A percentile compares a stretch with the other conserved stretches of the same genome.
These are phyloP conservation scores for Rhodotorula kratochvilovae DNA, from an alignment of 768 basidiomycete species.

Conservation along the genomic window DNA sequence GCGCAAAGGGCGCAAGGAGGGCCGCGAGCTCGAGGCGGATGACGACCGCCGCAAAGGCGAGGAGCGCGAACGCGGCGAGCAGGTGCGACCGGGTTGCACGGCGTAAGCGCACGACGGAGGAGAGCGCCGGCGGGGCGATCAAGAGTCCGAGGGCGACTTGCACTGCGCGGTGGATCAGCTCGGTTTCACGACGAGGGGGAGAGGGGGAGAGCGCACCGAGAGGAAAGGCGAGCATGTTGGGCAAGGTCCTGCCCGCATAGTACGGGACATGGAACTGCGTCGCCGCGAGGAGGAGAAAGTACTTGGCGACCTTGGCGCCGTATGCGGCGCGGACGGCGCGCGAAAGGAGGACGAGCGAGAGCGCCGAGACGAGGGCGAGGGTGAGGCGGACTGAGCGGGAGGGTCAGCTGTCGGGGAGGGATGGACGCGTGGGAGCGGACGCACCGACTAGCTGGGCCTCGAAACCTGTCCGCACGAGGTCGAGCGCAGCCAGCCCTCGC, in stretches of 20 bases:
- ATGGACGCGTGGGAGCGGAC: not conserved
- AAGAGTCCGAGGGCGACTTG: slow-evolving; percentile 37
- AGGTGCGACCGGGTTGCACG: slow-evolving; percentile 46
- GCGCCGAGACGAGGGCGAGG: slow-evolving; percentile 63
- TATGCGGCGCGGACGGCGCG: slow-evolving; percentile 63
- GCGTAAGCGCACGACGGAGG: slow-evolving; percentile 46
- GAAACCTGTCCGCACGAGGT: not conserved
- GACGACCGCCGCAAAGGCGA: slow-evolving; percentile 65
- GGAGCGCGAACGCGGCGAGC: slow-evolving; percentile 55
- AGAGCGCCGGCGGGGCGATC: slow-evolving; percentile 29
- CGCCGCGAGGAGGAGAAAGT: slow-evolving; percentile 66
- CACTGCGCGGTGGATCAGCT: slow-evolving; percentile 6
- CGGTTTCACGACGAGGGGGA: not conserved
- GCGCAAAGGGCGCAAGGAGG: slow-evolving; percentile 60
- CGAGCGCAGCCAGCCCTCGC: slow-evolving; percentile 47
- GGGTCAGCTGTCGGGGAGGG: not conserved
- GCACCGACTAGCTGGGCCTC: not conserved
- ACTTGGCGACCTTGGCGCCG: slow-evolving; percentile 57
- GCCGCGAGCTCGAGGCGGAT: slow-evolving; percentile 75
- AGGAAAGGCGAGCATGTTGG: slow-evolving; percentile 85
- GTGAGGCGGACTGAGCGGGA: slow-evolving; percentile 62
- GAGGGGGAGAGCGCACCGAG: slow-evolving; percentile 55
- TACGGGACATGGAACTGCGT: slow-evolving; percentile 88
- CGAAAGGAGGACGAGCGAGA: slow-evolving; percentile 61
- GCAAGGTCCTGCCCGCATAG: slow-evolving; percentile 88